Evolutionary conservation across 1,284 basidiomycete genomes (phyloP).

Genomic region (Sanghuangporus sanghuang): DNA sequence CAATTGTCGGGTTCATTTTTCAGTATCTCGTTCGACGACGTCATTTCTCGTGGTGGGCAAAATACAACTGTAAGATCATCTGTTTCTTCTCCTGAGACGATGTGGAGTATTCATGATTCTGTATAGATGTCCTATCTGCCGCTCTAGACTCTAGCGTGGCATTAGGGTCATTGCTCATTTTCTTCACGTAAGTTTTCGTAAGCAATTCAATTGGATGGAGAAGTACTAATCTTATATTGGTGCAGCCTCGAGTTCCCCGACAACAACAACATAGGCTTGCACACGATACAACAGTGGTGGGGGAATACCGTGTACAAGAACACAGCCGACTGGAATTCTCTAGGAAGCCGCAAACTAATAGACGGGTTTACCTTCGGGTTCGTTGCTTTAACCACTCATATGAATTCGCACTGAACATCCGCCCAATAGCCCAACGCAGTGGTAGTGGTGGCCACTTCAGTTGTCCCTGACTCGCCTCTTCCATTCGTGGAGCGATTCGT

Average conservation of each 20-base stretch:
- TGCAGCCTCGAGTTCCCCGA: slow-evolving; percentile 42
- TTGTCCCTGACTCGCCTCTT: not conserved
- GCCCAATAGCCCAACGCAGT: not conserved
- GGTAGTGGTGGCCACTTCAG: not conserved
- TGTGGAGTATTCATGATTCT: not conserved
- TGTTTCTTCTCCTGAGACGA: not conserved
- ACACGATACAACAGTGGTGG: slow-evolving; percentile 44
- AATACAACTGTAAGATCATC: slow-evolving; percentile 45
- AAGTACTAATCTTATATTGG: not conserved
- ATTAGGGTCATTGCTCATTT: slow-evolving; percentile 41
- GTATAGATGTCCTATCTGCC: slow-evolving; percentile 44
- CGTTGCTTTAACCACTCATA: slow-evolving; percentile 3
- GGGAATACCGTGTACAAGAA: slow-evolving; percentile 41
- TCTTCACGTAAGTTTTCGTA: slow-evolving; percentile 37
- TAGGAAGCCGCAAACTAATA: slow-evolving; percentile 23
- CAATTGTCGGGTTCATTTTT: slow-evolving; percentile 52
- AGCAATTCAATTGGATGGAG: not conserved
- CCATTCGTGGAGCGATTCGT: not conserved
- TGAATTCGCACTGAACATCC: not conserved
- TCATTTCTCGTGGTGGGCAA: slow-evolving; percentile 54
- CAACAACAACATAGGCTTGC: slow-evolving; percentile 37
- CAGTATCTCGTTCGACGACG: slow-evolving; percentile 44
- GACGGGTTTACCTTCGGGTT: slow-evolving; percentile 30
- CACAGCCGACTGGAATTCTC: slow-evolving; percentile 34
- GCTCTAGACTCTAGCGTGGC: slow-evolving; percentile 47